Conservation (phyloP, 2,329 filamentous ascomycete species). For the Trichophyton simii region DNA sequence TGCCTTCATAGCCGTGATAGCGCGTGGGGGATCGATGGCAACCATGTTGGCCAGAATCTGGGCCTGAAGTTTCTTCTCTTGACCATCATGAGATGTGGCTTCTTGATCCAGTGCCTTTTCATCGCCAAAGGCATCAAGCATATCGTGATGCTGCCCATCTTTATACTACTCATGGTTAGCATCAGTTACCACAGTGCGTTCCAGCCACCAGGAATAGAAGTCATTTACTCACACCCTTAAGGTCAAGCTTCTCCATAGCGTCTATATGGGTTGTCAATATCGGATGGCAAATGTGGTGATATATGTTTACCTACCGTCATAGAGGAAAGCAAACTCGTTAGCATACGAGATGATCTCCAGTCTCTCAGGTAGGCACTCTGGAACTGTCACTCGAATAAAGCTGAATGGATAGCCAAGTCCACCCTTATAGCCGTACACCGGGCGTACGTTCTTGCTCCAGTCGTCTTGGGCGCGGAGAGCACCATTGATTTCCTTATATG, state of each 20-base stretch:
- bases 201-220: background rate
- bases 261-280: background rate
- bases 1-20: conserved; percentile 17
- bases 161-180: background rate
- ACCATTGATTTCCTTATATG: conserved; percentile 20
- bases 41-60: conserved; percentile 19
- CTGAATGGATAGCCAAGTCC: conserved; percentile 17
- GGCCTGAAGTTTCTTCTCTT: conserved; percentile 14
- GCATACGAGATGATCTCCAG: conserved; percentile 30
- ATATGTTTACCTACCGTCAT: conserved; percentile 22
- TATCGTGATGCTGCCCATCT: conserved; percentile 8
- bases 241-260: background rate
- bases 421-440: conserved; percentile 20
- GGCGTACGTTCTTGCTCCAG: conserved; percentile 24
- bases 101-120: conserved; percentile 12
- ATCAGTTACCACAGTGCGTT: background rate
- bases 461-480: conserved; percentile 26
- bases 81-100: conserved; percentile 13
- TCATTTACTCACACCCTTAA: background rate
- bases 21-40: conserved; percentile 17
- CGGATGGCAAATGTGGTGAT: background rate
- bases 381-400: conserved; percentile 25
- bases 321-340: conserved; percentile 32
- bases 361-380: conserved; percentile 29
- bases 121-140: conserved; percentile 7